Conservation (phyloP, 169 alveolate genomes). For the Babesia sp. region DNA sequence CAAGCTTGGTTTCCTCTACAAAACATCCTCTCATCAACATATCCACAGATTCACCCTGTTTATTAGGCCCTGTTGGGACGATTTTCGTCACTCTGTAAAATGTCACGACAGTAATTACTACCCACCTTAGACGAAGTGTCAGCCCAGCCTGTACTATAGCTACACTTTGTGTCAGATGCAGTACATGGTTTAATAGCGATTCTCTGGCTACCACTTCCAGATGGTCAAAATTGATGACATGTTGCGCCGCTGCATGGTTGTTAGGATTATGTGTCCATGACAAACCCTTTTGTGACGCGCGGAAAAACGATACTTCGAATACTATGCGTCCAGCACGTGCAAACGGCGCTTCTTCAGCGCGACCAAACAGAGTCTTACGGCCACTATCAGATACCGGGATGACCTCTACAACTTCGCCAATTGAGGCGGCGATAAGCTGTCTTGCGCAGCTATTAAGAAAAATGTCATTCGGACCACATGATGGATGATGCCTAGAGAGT, state of each 20-base stretch:
- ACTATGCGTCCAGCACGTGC: constrained; percentile 48
- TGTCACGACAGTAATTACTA: neutral
- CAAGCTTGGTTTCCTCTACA: constrained; percentile 40
- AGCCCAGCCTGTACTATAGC: constrained; percentile 29
- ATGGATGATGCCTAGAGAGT: constrained; percentile 35
- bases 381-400: constrained; percentile 24
- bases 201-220: constrained; percentile 27
- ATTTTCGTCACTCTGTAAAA: constrained; percentile 31
- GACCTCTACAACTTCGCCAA: constrained; percentile 60
- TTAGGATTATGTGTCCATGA: constrained; percentile 77
- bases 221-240: constrained; percentile 47
- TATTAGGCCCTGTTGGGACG: neutral
- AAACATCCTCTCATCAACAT: constrained; percentile 57
- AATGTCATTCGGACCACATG: constrained; percentile 53
- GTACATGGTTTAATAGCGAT: constrained; percentile 43
- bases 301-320: constrained; percentile 59
- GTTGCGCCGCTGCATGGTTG: constrained; percentile 13
- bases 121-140: constrained; percentile 51
- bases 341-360: constrained; percentile 14
- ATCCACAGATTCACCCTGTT: constrained; percentile 29
- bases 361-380: constrained; percentile 5
- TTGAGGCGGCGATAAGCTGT: constrained; percentile 40
- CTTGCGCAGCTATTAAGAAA: constrained; percentile 65
- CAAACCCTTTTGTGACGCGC: constrained; percentile 53
- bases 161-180: constrained; percentile 57